Conservation (phyloP, 345 rosid species). For the Melaleuca alternifolia region DNA sequence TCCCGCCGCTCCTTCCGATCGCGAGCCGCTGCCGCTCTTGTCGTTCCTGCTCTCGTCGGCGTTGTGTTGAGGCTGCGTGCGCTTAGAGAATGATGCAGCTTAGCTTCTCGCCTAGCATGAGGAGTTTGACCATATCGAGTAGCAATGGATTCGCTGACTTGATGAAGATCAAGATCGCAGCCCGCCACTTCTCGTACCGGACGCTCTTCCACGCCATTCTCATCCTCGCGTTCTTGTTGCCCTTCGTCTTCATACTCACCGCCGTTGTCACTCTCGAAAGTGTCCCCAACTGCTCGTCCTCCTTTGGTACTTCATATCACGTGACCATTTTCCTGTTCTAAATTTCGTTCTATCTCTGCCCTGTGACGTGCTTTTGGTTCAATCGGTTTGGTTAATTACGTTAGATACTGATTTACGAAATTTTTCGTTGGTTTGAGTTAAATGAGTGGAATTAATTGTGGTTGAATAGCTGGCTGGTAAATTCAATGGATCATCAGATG, state of each 20-base stretch:
- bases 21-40: background rate
- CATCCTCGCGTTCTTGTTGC: slow-evolving; percentile 92
- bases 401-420: background rate
- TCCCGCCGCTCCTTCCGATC: background rate
- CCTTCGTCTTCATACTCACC: slow-evolving; percentile 96
- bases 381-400: background rate
- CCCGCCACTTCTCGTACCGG: slow-evolving; percentile 97
- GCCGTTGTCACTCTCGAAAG: slow-evolving; percentile 99
- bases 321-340: background rate
- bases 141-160: slow-evolving; percentile 72
- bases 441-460: background rate
- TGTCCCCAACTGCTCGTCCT: slow-evolving; percentile 97
- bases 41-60: background rate
- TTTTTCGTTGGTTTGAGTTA: background rate
- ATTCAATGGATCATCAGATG: background rate
- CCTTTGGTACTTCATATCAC: background rate
- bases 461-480: background rate
- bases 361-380: background rate
- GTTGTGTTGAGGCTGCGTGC: background rate
- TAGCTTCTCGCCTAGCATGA: slow-evolving; percentile 99
- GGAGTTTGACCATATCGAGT: slow-evolving; percentile 98
- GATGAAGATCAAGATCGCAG: slow-evolving; percentile 99
- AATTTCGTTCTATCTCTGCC: background rate
- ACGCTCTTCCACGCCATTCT: slow-evolving; percentile 95
- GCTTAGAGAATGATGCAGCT: slow-evolving; percentile 96